Percentiles rank a stretch among this genome's conserved stretches.
These are phyloP conservation scores for Trypanosoma lewisi DNA, from an alignment of 208 protist species.

Conservation along the genomic window DNA sequence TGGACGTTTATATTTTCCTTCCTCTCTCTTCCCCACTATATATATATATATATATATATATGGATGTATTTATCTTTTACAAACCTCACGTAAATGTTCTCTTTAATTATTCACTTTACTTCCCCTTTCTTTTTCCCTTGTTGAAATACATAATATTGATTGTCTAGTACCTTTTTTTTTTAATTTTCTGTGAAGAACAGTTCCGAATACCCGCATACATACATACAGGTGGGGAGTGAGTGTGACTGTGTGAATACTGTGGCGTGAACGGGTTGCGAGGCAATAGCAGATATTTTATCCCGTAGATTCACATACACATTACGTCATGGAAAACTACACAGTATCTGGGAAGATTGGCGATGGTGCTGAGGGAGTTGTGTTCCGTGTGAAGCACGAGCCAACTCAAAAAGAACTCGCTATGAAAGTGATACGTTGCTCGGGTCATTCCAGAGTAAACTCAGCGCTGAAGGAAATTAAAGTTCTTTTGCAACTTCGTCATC, in stretches of 20 bases:
- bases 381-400: slow-evolving; percentile 53
- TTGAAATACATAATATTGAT: too few relatives aligned
- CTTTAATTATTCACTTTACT: too few relatives aligned
- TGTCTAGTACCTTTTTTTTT: neutral
- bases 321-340: slow-evolving; percentile 79
- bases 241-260: neutral
- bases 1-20: too few relatives aligned
- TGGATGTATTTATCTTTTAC: too few relatives aligned
- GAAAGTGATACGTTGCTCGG: slow-evolving; percentile 79
- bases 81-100: too few relatives aligned
- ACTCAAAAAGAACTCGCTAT: slow-evolving; percentile 66
- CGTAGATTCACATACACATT: neutral
- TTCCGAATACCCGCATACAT: too few relatives aligned
- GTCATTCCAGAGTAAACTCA: slow-evolving; percentile 62
- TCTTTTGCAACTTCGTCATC: slow-evolving; percentile 72
- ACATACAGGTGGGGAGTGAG: too few relatives aligned
- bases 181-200: too few relatives aligned
- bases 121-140: too few relatives aligned
- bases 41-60: too few relatives aligned
- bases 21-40: too few relatives aligned
- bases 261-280: too few relatives aligned
- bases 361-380: slow-evolving; percentile 82
- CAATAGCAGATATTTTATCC: neutral
- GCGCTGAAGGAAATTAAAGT: slow-evolving; percentile 88
- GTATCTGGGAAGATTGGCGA: slow-evolving; percentile 63